A percentile compares a stretch with the other conserved stretches of the same genome.
These are phyloP conservation scores for Petunia secreta DNA, from an alignment of 257 asterid genomes.

Conservation along the genomic window DNA sequence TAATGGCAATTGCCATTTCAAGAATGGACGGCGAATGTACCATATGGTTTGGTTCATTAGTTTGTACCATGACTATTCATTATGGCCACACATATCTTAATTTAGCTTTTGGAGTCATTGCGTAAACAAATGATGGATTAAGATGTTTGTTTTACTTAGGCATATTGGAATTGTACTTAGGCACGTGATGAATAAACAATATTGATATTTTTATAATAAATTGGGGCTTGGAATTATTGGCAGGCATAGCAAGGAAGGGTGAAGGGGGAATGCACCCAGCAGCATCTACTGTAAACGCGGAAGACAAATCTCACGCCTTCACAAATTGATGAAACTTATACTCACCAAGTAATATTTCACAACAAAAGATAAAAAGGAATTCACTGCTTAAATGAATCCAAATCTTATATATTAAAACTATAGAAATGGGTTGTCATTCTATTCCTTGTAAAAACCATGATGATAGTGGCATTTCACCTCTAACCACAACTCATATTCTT, in stretches of 20 bases:
- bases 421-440: no score
- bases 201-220: no score
- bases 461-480: no score
- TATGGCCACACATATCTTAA: neutral
- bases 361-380: neutral
- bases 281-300: neutral
- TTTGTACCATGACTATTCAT: neutral
- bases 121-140: neutral
- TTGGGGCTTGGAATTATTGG: neutral
- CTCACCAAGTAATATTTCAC: neutral
- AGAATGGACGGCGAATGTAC: conserved; percentile 7
- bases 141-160: neutral
- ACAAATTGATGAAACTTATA: neutral
- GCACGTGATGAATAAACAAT: no score
- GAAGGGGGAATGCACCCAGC: neutral
- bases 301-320: neutral
- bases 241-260: neutral
- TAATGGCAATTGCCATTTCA: neutral
- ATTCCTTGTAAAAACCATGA: no score
- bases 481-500: no score
- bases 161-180: neutral
- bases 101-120: neutral
- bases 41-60: no score
- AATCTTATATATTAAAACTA: no score
- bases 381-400: no score